Evolutionary conservation across 352 stramenopile genomes (phyloP).

Genomic region (Phytopythium sindhum): DNA sequence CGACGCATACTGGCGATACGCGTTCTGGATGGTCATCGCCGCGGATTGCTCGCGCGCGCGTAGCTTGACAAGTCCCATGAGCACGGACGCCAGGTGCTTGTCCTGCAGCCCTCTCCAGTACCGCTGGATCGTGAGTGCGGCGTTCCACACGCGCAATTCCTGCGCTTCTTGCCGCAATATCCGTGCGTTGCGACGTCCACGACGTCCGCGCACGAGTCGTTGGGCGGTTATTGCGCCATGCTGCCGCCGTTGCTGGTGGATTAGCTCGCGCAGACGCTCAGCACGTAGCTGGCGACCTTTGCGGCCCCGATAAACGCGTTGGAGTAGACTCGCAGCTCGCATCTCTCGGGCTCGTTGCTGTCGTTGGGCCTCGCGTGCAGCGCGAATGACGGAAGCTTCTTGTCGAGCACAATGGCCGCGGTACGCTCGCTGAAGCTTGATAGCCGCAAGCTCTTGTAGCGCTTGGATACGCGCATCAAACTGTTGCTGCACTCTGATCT

Average conservation of each 20-base stretch:
- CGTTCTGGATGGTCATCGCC: slow-evolving; percentile 51
- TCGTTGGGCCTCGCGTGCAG: slow-evolving; percentile 39
- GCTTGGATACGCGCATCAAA: slow-evolving; percentile 46
- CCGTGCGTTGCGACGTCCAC: slow-evolving; percentile 35
- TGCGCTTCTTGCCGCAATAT: slow-evolving; percentile 37
- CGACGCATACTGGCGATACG: slow-evolving; percentile 58
- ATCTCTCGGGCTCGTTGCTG: slow-evolving; percentile 43
- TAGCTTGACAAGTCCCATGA: slow-evolving; percentile 68
- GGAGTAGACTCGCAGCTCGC: slow-evolving; percentile 48
- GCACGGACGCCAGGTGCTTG: slow-evolving; percentile 68
- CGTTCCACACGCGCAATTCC: slow-evolving; percentile 40
- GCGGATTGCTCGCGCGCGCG: slow-evolving; percentile 54
- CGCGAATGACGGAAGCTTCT: slow-evolving; percentile 44
- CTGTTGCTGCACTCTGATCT: slow-evolving; percentile 38
- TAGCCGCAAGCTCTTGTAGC: slow-evolving; percentile 57
- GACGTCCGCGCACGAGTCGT: slow-evolving; percentile 64
- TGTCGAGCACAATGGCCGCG: slow-evolving; percentile 54
- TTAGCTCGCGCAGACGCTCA: slow-evolving; percentile 41
- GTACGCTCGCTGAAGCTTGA: slow-evolving; percentile 72
- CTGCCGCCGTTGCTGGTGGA: slow-evolving; percentile 45
- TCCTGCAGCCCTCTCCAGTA: slow-evolving; percentile 74
- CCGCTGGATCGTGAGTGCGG: slow-evolving; percentile 68
- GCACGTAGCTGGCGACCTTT: slow-evolving; percentile 43
- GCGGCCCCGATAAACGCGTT: slow-evolving; percentile 75
- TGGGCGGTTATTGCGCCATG: slow-evolving; percentile 59